phyloP scores from a whole-genome alignment of 1,139 yeast species.

The Zygosaccharomyces sapae region DNA sequence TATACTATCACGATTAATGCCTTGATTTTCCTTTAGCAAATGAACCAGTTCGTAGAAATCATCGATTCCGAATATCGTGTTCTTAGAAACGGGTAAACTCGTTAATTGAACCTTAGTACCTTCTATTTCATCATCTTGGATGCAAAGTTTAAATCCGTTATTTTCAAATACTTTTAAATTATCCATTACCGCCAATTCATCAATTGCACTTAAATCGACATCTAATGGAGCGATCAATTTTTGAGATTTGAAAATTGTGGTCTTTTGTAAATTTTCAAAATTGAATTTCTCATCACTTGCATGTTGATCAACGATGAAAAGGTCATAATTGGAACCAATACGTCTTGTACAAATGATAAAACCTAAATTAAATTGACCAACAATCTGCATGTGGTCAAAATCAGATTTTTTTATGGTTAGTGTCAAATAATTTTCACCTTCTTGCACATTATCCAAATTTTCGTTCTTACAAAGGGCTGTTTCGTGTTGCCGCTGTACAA shows the following conservation, averaged over 20 bases:
- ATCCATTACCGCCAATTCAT: conserved; percentile 66
- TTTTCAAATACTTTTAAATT: conserved; percentile 52
- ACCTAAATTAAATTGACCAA: conserved; percentile 93
- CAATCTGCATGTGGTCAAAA: conserved; percentile 64
- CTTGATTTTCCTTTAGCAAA: conserved; percentile 46
- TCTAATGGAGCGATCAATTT: conserved; percentile 62
- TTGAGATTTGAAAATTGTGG: conserved; percentile 60
- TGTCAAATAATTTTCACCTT: conserved; percentile 52
- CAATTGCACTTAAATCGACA: conserved; percentile 69
- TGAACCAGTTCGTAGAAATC: conserved; percentile 78
- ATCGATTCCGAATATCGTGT: conserved; percentile 55
- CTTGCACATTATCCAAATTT: conserved; percentile 41
- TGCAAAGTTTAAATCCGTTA: conserved; percentile 69
- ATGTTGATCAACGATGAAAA: conserved; percentile 92
- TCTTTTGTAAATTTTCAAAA: conserved; percentile 58
- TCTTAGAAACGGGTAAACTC: conserved; percentile 71
- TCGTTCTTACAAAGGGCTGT: conserved; percentile 15
- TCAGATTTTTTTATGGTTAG: conserved; percentile 59
- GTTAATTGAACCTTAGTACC: conserved; percentile 55
- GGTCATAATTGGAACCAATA: conserved; percentile 43
- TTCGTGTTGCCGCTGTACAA: conserved; percentile 10
- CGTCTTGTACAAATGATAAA: conserved; percentile 66
- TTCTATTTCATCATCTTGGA: conserved; percentile 46
- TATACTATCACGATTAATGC: conserved; percentile 40
- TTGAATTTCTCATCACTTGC: conserved; percentile 95